These are phyloP conservation scores for Penicillium sclerotiorum DNA, from an alignment of 2,329 filamentous ascomycete species.

Conservation along the genomic window DNA sequence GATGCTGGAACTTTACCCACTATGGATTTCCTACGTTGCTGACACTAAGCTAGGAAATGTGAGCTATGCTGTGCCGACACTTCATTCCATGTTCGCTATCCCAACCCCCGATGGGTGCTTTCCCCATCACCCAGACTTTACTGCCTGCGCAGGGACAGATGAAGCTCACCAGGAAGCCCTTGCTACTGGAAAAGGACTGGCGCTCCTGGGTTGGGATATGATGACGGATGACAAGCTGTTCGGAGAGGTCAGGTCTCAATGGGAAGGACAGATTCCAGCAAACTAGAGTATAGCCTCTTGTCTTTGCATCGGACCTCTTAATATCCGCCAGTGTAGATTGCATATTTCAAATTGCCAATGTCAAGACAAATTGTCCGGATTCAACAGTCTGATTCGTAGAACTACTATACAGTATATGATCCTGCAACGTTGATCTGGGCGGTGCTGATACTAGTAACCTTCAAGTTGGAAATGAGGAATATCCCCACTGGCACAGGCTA, in stretches of 20 bases:
- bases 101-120: slow-evolving; percentile 38
- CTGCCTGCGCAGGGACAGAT: slow-evolving; percentile 48
- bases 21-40: neutral
- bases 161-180: slow-evolving; percentile 46
- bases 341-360: too few species aligned
- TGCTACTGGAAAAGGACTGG: slow-evolving; percentile 51
- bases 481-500: too few species aligned
- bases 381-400: too few species aligned
- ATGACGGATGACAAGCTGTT: slow-evolving; percentile 28
- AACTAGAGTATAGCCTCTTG: too few species aligned
- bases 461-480: too few species aligned
- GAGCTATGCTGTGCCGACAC: slow-evolving; percentile 49
- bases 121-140: slow-evolving; percentile 47
- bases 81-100: slow-evolving; percentile 55
- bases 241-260: slow-evolving; percentile 27
- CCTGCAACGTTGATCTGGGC: too few species aligned
- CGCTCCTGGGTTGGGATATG: slow-evolving; percentile 40
- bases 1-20: too few species aligned
- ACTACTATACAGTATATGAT: too few species aligned
- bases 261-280: slow-evolving; percentile 13
- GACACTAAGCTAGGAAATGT: slow-evolving; percentile 49
- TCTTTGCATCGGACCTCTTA: too few species aligned
- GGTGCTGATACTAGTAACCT: too few species aligned
- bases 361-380: too few species aligned
- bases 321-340: too few species aligned